Base-by-base conservation (phyloP, 2,329 filamentous ascomycete genomes). In the Camillea tinctor region DNA sequence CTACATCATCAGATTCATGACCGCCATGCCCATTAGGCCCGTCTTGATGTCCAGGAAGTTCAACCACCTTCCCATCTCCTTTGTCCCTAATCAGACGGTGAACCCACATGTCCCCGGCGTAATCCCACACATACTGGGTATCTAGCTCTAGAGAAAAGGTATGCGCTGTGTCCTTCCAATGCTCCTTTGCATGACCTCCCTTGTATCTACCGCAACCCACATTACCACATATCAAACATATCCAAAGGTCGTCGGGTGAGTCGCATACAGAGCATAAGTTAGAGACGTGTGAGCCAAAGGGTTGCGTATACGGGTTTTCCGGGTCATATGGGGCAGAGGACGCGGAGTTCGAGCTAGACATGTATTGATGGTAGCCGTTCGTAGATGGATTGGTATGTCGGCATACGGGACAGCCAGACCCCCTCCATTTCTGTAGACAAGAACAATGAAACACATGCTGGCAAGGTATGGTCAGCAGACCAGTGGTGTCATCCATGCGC, bases 371-470 rank as follows among this genome's bases (percentile, higher is more conserved):
- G 19, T 59, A 55, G 9, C 58, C 30, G 48, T 57, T 60, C 30
- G 66, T 58, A 4, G 77, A 73, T 5, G 81, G 77, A 61, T 82
- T 85, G 1, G 93, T 96, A 70, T 96, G 97, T 36, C 95, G 87
- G 71, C 95, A 99, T 6, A 99, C 93, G 0, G 95, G 95, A 72
- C 95, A 99, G 4, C 94, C 94, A 23, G 88, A 90, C 4, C 94
- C 93, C 72, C 91, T 92, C 95, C 95, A 99, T 72, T 95, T 98
- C 71, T 97, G 91, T 0, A 99, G 81, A 75, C 95, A 99, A 1
- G 89, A 93, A 72, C 95, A 98, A 74, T 99, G 95, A 72, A 99
- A 99, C 55, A 98, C 92, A 70, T 99, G 95, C 71, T 98, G 94
- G 73, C 95, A 99, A 26, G 96, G 88, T 49, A 98, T 98, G 0